phyloP scores from a whole-genome alignment of 2,329 filamentous ascomycete genomes.

The Fusarium sp. region DNA sequence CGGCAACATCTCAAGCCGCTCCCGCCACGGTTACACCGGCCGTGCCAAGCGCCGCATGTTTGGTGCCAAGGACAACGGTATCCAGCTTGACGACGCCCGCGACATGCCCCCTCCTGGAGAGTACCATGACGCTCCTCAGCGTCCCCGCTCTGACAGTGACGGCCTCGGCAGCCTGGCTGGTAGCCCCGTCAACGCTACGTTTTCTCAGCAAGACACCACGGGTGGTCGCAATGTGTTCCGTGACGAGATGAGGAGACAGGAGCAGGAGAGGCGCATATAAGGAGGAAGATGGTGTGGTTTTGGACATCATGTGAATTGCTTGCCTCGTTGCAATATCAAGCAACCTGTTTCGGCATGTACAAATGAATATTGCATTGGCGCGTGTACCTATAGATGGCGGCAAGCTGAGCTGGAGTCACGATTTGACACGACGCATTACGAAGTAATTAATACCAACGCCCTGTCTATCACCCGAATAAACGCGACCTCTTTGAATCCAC shows the following conservation, averaged over 20 bases:
- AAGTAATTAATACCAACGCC: constrained; percentile 39
- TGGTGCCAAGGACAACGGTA: constrained; percentile 51
- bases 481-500: background rate
- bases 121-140: constrained; percentile 50
- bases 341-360: constrained; percentile 11
- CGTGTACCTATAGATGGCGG: constrained; percentile 10
- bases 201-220: constrained; percentile 50
- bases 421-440: constrained; percentile 38
- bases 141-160: constrained; percentile 54
- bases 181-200: constrained; percentile 56
- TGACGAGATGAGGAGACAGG: constrained; percentile 60
- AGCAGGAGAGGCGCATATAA: constrained; percentile 49
- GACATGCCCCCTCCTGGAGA: constrained; percentile 33
- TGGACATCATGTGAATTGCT: constrained; percentile 2
- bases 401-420: constrained; percentile 35
- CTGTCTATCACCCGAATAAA: constrained; percentile 26
- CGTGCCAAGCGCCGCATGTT: constrained; percentile 51
- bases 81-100: constrained; percentile 56
- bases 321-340: background rate
- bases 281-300: constrained; percentile 7
- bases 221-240: constrained; percentile 57
- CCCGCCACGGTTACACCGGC: constrained; percentile 56
- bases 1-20: constrained; percentile 61
- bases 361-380: constrained; percentile 22
- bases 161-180: constrained; percentile 59